Conservation (phyloP, 140 eudicot genomes). For the Erigeron philadelphicus region DNA sequence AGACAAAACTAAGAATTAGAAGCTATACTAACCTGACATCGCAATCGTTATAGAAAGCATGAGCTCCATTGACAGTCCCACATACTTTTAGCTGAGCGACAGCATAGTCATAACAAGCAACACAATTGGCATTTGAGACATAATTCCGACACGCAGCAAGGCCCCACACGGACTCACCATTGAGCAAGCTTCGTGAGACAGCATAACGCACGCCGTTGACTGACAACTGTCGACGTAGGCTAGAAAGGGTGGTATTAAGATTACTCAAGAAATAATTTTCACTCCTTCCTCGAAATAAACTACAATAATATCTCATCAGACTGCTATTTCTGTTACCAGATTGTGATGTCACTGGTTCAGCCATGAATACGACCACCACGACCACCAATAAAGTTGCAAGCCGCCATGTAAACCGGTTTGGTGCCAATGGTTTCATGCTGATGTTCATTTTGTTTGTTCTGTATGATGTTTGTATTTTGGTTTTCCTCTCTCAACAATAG, state of each 20-base stretch:
- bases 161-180: slow-evolving; percentile 63
- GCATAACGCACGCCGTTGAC: slow-evolving; percentile 37
- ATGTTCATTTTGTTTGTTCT: background rate
- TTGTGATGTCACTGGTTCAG: slow-evolving; percentile 28
- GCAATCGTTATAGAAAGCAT: slow-evolving; percentile 59
- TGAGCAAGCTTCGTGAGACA: slow-evolving; percentile 47
- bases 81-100: slow-evolving; percentile 44
- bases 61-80: slow-evolving; percentile 65
- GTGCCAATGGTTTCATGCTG: no score
- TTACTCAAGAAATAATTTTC: slow-evolving; percentile 35
- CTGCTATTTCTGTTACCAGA: slow-evolving; percentile 25
- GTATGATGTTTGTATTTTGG: background rate
- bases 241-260: slow-evolving; percentile 47
- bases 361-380: slow-evolving; percentile 15
- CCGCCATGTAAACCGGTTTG: slow-evolving; percentile 21
- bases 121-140: slow-evolving; percentile 41
- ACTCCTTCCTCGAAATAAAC: slow-evolving; percentile 48
- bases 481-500: no score
- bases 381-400: slow-evolving; percentile 15
- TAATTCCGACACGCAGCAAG: slow-evolving; percentile 59
- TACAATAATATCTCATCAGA: slow-evolving; percentile 35
- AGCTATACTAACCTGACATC: slow-evolving; percentile 43
- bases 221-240: slow-evolving; percentile 40
- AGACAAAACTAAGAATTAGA: background rate
- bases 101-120: slow-evolving; percentile 55